phyloP scores from a whole-genome alignment of 495 filamentous ascomycete species.

The Penicillium herquei region DNA sequence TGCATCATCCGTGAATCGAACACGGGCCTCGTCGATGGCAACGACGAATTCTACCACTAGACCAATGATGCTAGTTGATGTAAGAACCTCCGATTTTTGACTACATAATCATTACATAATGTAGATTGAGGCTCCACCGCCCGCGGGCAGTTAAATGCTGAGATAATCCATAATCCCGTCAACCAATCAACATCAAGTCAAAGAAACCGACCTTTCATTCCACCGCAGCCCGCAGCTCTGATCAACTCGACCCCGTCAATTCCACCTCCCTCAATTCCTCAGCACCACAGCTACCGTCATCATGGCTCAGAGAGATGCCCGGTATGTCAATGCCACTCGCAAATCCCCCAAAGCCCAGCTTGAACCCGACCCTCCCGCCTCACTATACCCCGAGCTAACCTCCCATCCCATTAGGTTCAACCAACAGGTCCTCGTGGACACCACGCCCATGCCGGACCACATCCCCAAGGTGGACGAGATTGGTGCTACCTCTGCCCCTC shows the following conservation, averaged over 20 bases:
- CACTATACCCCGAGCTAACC: slow-evolving; percentile 19
- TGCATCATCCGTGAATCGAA: slow-evolving; percentile 59
- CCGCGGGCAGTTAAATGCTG: slow-evolving; percentile 3
- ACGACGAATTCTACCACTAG: slow-evolving; percentile 62
- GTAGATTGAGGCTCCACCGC: background rate
- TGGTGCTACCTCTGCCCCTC: slow-evolving; percentile 84
- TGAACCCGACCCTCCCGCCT: background rate
- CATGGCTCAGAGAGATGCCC: slow-evolving; percentile 51
- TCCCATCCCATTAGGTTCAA: slow-evolving; percentile 69
- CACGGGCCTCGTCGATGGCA: slow-evolving; percentile 59
- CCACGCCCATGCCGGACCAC: slow-evolving; percentile 85
- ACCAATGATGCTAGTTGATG: slow-evolving; percentile 50
- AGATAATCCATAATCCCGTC: slow-evolving; percentile 12
- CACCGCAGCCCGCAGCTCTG: slow-evolving; percentile 31
- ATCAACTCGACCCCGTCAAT: slow-evolving; percentile 25
- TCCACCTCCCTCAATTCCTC: slow-evolving; percentile 13
- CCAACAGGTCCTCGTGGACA: slow-evolving; percentile 89
- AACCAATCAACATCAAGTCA: slow-evolving; percentile 31
- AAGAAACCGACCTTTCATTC: slow-evolving; percentile 35
- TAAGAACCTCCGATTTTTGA: background rate
- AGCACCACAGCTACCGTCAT: slow-evolving; percentile 28
- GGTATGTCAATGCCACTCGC: slow-evolving; percentile 28
- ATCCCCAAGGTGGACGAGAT: slow-evolving; percentile 92
- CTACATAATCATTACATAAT: background rate
- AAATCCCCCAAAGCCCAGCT: background rate